phyloP scores from a whole-genome alignment of 2,329 filamentous ascomycete genomes.

The Fusarium drepaniforme region DNA sequence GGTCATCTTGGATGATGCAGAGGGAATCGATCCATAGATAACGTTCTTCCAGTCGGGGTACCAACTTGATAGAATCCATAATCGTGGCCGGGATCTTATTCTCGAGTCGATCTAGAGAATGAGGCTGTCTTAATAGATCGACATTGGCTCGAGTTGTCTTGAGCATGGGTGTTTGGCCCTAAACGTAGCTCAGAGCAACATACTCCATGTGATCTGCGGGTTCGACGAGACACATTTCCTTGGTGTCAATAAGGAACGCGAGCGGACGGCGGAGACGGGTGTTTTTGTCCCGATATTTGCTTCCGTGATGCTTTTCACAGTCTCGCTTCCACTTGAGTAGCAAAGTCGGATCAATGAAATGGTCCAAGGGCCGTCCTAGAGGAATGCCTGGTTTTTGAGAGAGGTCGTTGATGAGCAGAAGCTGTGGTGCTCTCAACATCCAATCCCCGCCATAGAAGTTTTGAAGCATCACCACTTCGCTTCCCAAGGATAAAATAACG shows the following conservation, averaged over 20 bases:
- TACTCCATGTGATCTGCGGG: not conserved
- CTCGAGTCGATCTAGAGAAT: not conserved
- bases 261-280: not conserved
- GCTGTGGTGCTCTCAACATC: not conserved
- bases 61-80: conserved; percentile 9
- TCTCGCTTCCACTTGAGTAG: conserved; percentile 7
- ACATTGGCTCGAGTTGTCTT: conserved; percentile 5
- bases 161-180: conserved; percentile 5
- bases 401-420: not conserved
- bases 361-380: not conserved
- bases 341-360: not conserved
- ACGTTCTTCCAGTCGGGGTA: conserved; percentile 6
- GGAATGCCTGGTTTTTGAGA: not conserved
- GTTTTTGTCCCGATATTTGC: not conserved
- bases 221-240: conserved; percentile 7
- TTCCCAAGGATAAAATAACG: not conserved
- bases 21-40: conserved; percentile 23
- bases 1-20: conserved; percentile 23
- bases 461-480: not conserved
- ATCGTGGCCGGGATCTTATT: conserved; percentile 6
- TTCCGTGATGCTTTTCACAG: not conserved
- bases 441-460: not conserved
- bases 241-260: not conserved
- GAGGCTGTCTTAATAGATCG: not conserved
- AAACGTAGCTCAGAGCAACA: conserved; percentile 19